Base-by-base conservation (phyloP, 176 grass and related monocot genomes). In the Cenchrus purpureus region DNA sequence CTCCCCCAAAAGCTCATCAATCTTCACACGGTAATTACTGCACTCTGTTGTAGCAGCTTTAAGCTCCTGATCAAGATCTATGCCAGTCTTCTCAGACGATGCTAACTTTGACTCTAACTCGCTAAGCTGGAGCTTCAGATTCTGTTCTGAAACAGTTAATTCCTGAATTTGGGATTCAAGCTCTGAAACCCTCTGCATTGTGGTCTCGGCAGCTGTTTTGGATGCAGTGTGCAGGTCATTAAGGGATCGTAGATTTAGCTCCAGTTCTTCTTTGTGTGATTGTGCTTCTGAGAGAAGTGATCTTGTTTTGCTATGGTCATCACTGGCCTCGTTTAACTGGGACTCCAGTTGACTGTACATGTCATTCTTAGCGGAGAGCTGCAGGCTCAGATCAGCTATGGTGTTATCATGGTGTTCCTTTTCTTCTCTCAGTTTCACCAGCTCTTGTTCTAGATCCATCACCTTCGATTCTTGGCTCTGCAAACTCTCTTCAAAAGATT, bases 1-100 rank as follows among this genome's bases (percentile, higher is more conserved):
- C 77, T 95, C 86, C 6, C 53, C 76, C 60, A 77, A 92, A 90
- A 95, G 80, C 15, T 90, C 86, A 74, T 85, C 86, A 60, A 92
- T 63, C 61, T 79, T 90, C 48, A 77, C n/a, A 80, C 78, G 51
- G 28, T 32, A 87, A 72, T 32, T 28, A 53, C 81, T 87, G 48
- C 71, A 82, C 83, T 86, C 88, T 49, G 10, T 44, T 65, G 70
- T 85, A 77, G 77, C 67, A 84, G 86, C 72, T 84, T 80, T 88
- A 86, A 84, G 80, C 74, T 96, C 89, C 87, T 94, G 80, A 79
- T 96, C 93, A 72, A 99, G 76, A 62, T 95, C 89, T 31, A 65
- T 86, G 42, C 68, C 84, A 73, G 76, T 90, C 64, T 87, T 89
- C 65, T 92, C 91, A 57, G 88, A 37, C 89, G 86, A 92, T 91